Conservation (phyloP, 768 basidiomycete genomes). For the Clavaria fumosa region DNA sequence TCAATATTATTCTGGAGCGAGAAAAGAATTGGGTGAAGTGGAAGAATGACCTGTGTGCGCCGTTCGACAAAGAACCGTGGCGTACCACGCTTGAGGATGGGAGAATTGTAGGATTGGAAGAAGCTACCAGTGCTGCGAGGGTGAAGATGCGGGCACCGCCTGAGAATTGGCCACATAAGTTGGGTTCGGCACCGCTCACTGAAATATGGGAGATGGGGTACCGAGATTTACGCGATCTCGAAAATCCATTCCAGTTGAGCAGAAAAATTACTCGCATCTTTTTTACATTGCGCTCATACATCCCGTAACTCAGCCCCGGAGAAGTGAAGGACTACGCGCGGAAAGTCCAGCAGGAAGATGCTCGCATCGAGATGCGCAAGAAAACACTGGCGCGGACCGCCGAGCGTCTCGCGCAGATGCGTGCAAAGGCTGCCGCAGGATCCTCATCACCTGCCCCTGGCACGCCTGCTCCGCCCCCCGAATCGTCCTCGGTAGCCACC, state of each 20-base stretch:
- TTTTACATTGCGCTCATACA: not conserved
- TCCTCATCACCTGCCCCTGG: slow-evolving; percentile 12
- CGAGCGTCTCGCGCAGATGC: slow-evolving; percentile 13
- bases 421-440: slow-evolving; percentile 17
- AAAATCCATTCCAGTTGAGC: slow-evolving; percentile 51
- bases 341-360: slow-evolving; percentile 53
- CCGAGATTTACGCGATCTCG: slow-evolving; percentile 41
- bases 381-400: slow-evolving; percentile 22
- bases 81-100: slow-evolving; percentile 17
- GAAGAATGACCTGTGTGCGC: slow-evolving; percentile 71
- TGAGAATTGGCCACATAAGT: slow-evolving; percentile 44
- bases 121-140: slow-evolving; percentile 39
- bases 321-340: slow-evolving; percentile 63
- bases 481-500: slow-evolving; percentile 11
- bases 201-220: slow-evolving; percentile 81
- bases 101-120: slow-evolving; percentile 39
- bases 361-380: slow-evolving; percentile 39
- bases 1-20: slow-evolving; percentile 53
- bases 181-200: slow-evolving; percentile 56
- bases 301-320: slow-evolving; percentile 33
- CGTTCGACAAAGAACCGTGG: slow-evolving; percentile 67
- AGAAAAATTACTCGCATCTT: no score
- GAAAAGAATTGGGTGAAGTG: slow-evolving; percentile 86
- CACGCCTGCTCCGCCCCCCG: no score
- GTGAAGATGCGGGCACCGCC: slow-evolving; percentile 40